Base-by-base conservation (phyloP, 345 rosid genomes). In the Eucalyptus dawsonii region DNA sequence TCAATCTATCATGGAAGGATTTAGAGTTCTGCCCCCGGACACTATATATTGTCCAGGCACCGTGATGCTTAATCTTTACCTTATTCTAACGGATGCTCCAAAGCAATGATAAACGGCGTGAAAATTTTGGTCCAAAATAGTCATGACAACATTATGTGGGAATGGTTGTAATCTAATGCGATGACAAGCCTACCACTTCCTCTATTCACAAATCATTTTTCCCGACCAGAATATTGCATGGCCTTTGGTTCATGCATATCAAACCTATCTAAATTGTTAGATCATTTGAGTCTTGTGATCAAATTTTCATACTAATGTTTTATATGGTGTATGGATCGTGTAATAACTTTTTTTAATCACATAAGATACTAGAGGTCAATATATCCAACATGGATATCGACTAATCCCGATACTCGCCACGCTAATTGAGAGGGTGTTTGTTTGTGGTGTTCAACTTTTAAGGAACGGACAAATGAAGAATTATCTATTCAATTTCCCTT, bases 171-270 rank as follows among this genome's bases (percentile, higher is more conserved):
- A 72, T 11, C 8, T 37, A 72, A 11, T 37, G 27, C 27, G 2
- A 37, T 12, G 7, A 19, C 27, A 40, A 21, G 47, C 27, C 27
- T 7, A 37, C 1, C 12, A 19, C 14, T 9, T 10, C 24, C 27
- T 27, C n/a, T 4, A 62, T 62, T 62, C 69, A 27, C 19, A 37
- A 14, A n/a, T 65, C 40, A 4, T 29, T 62, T 29, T 62, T 29
- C n/a, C 72, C 19, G 0, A 69, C 2, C 0, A 34, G 21, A 34
- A 31, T 10, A 19, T 37, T 19, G 45, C 45, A 17, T 5, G 4
- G 40, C 45, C 42, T 34, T 72, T 19, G 2, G 14, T 17, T 72
- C 27, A 10, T 2, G 25, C 44, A 19, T 3, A 37, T 37, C 45
- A 37, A 72, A 21, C 2, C 1, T 37, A 19, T 72, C 27, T 37